Conservation (phyloP, 257 asterid species). For the Nemophila menziesii region DNA sequence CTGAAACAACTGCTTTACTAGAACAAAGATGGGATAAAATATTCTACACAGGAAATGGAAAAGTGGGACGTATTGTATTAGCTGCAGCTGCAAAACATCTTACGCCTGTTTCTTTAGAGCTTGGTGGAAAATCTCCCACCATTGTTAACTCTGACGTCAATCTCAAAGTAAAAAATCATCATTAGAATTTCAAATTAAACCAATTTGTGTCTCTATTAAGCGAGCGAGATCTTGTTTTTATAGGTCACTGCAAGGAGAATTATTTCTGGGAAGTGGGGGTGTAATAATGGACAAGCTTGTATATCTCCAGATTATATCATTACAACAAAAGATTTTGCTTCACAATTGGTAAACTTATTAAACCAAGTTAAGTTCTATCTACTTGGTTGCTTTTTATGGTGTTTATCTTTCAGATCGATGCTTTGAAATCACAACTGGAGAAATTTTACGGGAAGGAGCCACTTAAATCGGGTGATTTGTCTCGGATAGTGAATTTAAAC, state of each 20-base stretch:
- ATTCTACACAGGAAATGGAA: slow-evolving; percentile 70
- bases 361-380: background rate
- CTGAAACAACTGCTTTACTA: slow-evolving; percentile 41
- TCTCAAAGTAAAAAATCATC: slow-evolving; percentile 31
- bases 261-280: slow-evolving; percentile 86
- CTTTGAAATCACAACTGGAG: slow-evolving; percentile 55
- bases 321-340: slow-evolving; percentile 57
- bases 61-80: slow-evolving; percentile 65
- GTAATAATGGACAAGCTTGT: slow-evolving; percentile 92
- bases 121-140: slow-evolving; percentile 80
- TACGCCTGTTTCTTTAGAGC: slow-evolving; percentile 81
- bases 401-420: slow-evolving; percentile 34
- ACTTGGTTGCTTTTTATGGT: slow-evolving; percentile 9
- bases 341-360: slow-evolving; percentile 40
- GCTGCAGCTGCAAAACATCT: slow-evolving; percentile 88
- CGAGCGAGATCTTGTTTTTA: slow-evolving; percentile 9
- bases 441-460: slow-evolving; percentile 76
- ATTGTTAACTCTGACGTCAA: slow-evolving; percentile 62
- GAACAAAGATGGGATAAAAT: slow-evolving; percentile 78
- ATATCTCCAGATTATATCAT: slow-evolving; percentile 71
- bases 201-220: background rate
- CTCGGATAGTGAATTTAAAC: slow-evolving; percentile 54
- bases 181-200: background rate
- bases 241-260: slow-evolving; percentile 73
- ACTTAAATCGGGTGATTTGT: slow-evolving; percentile 52